Base-by-base conservation (phyloP, 2,329 filamentous ascomycete species). In the Neofusicoccum laricinum region DNA sequence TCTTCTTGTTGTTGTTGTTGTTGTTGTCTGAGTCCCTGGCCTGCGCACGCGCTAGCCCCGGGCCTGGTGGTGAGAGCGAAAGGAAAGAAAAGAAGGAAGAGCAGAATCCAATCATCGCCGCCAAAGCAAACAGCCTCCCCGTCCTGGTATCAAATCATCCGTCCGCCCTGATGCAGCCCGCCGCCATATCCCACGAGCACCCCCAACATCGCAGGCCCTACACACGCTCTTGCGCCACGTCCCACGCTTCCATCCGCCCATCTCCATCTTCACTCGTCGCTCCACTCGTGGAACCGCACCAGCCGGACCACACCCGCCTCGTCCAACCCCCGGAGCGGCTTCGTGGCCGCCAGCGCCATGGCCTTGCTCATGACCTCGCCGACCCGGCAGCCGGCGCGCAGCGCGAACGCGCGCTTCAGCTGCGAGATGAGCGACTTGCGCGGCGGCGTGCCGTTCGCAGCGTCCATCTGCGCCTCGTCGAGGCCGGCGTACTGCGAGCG, bases 341-440 rank as follows among this genome's bases (percentile, higher is more conserved):
- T 32, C 2, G 14, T 30, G 3, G 15, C 15, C 11, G 63, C 36
- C 21, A 59, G 21, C 19, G 15, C 36, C 43, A 64, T 21, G 11
- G 49, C 36, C 19, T 49, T 64, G 38, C 45, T 17, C 19, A 46
- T 38, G 2, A 50, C 15, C 43, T 53, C 63, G 36, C 21, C 25
- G 12, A 64, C 49, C 2, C 43, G 36, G n/a, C 63, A 64, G 21
- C 38, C 53, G 10, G 46, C 25, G 12, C 34, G 19, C 5, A 7
- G 14, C 5, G 64, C 38, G 19, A 65, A 48, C 14, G 64, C 49
- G 8, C 41, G 21, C 40, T 58, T 53, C 30, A 65, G 49, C 30
- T 62, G 46, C 7, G 45, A 51, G 43, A 65, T 63, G 46, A 65
- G 32, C 5, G 57, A 55, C 34, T 55, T 50, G 11, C 41, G 64